These are phyloP conservation scores for Suillus brevipes DNA, from an alignment of 768 basidiomycete genomes.

Conservation along the genomic window DNA sequence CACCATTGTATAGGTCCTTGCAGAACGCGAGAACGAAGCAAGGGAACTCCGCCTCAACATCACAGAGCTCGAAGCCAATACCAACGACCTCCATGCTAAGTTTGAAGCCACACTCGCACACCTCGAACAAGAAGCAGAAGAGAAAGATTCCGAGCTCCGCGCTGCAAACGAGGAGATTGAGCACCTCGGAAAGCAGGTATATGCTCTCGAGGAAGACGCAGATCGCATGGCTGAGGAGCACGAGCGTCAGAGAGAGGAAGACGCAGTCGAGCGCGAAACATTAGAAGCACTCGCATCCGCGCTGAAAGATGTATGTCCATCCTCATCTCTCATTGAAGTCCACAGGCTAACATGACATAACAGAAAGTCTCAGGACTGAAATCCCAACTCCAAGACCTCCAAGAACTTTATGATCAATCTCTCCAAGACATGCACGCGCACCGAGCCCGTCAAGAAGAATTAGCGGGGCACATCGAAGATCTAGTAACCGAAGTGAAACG, in stretches of 20 bases:
- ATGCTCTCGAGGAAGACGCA: slow-evolving; percentile 83
- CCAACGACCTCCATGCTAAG: slow-evolving; percentile 67
- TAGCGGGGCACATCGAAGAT: slow-evolving; percentile 72
- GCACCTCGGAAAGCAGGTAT: slow-evolving; percentile 77
- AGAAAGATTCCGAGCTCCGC: slow-evolving; percentile 78
- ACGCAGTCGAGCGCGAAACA: slow-evolving; percentile 65
- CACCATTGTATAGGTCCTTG: slow-evolving; percentile 52
- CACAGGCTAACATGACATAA: slow-evolving; percentile 1
- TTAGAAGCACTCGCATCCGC: slow-evolving; percentile 66
- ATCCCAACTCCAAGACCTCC: slow-evolving; percentile 63
- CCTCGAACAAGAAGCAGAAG: slow-evolving; percentile 74
- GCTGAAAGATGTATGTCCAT: slow-evolving; percentile 71
- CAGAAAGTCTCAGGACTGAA: slow-evolving; percentile 74
- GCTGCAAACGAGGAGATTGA: slow-evolving; percentile 76
- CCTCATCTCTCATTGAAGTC: background rate
- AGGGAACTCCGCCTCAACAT: slow-evolving; percentile 73
- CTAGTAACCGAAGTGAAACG: slow-evolving; percentile 61
- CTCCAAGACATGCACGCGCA: slow-evolving; percentile 66
- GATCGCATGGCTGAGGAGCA: slow-evolving; percentile 74
- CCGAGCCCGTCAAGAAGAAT: slow-evolving; percentile 72
- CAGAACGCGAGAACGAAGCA: slow-evolving; percentile 78
- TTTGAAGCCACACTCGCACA: slow-evolving; percentile 75
- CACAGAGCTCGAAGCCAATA: slow-evolving; percentile 72
- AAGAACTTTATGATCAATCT: slow-evolving; percentile 63
- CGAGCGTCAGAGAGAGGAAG: slow-evolving; percentile 70